Base-by-base conservation (phyloP, 2,329 filamentous ascomycete genomes). In the Aspergillus sp. region DNA sequence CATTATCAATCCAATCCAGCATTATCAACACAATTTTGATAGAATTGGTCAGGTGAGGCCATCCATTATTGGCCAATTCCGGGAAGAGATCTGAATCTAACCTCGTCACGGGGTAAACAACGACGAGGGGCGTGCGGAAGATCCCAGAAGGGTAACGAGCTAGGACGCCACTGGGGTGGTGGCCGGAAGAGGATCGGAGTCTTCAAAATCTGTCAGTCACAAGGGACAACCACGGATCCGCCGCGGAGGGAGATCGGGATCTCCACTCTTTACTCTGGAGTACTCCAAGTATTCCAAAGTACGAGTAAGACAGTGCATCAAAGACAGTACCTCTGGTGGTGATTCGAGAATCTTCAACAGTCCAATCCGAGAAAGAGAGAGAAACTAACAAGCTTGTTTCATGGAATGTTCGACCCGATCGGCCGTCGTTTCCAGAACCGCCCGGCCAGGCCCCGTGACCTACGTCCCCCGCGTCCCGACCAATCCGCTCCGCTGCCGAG, bases 171-270 rank as follows among this genome's bases (percentile, higher is more conserved):
- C 45, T 29, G 14, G 23, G 34, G 42, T 16, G 21, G 13, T 48
- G 46, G 44, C 49, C 32, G 40, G 43, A 52, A 40, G 36, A 53
- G 32, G 46, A 48, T 34, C 29, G 49, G 32, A 21, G 46, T 45
- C 19, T 20, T 58, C 20, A 54, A 54, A 52, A 17, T 52, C 44
- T 45, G 54, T 47, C 34, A 51, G 54, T 58, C 54, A 56, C 54
- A 58, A 44, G 52, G 49, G 20, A 38, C 47, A 48, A 19, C 49
- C 36, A 46, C 32, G 44, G 51, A 54, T 50, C 46, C 23, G 29
- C 20, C 38, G 31, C 36, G 46, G 46, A 25, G 19, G 54, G 32
- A 21, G 46, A 50, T 54, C 49, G 42, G 45, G 43, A 49, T 49
- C 42, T 20, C 23, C 20, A 45, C 23, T n/a, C 13, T 14, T 29